Conservation (phyloP, 169 alveolate genomes). For the Eimeria tenella region DNA sequence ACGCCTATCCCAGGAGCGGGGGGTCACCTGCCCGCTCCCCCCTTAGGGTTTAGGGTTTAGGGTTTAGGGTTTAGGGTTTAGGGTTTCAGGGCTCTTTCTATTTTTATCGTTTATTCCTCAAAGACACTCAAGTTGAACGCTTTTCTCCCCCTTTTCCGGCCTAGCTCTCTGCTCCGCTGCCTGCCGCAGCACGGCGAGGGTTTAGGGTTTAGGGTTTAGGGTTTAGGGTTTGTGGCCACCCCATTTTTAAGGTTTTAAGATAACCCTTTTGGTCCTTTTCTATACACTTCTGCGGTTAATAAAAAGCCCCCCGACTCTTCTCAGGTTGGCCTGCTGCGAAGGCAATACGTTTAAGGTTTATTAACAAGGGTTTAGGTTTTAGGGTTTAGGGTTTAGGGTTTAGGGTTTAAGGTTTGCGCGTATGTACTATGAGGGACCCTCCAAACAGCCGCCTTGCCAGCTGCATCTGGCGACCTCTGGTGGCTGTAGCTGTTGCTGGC, state of each 20-base stretch:
- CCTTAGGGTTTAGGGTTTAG: neutral
- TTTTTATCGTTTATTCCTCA: too few relatives aligned
- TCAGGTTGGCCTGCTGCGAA: neutral
- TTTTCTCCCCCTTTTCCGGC: neutral
- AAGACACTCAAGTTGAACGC: too few relatives aligned
- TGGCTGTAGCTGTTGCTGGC: neutral
- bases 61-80: neutral
- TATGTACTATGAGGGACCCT: neutral
- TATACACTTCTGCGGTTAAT: neutral
- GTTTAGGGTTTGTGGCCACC: neutral
- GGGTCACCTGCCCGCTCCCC: neutral
- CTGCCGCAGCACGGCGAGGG: neutral
- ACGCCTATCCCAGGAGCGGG: neutral
- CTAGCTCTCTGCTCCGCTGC: neutral
- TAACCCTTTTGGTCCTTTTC: neutral
- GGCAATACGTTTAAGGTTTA: neutral
- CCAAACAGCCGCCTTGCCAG: neutral
- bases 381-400: neutral
- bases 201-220: neutral
- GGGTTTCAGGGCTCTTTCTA: neutral
- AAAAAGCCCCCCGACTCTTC: neutral
- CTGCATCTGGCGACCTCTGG: neutral
- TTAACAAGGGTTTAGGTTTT: neutral
- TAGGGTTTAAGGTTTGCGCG: neutral
- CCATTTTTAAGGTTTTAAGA: neutral